Evolutionary conservation across 228 moss, liverwort and hornwort species (phyloP).

Genomic region (Sphagnum magellanicum): DNA sequence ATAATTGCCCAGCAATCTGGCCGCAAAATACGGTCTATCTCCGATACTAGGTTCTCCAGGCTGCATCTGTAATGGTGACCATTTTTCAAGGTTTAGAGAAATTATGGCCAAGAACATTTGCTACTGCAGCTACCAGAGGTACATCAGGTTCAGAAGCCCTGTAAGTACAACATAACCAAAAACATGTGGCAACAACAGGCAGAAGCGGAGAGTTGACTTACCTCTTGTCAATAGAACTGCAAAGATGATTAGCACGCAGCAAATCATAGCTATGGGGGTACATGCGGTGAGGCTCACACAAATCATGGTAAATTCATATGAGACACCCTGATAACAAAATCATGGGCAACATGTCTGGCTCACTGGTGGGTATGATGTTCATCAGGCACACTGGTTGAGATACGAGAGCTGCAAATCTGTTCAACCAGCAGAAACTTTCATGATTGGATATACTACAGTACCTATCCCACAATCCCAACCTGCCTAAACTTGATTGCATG

Average conservation of each 20-base stretch:
- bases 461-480: no score
- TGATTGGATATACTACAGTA: no score
- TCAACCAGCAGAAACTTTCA: background rate
- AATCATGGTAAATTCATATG: conserved; percentile 68
- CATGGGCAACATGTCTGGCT: conserved; percentile 57
- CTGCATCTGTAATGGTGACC: conserved; percentile 32
- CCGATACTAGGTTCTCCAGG: conserved; percentile 49
- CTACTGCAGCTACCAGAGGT: no score
- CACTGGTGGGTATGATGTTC: conserved; percentile 60
- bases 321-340: conserved; percentile 64
- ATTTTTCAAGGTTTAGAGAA: no score
- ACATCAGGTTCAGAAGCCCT: no score
- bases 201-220: background rate
- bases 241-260: conserved; percentile 65
- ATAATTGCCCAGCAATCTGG: conserved; percentile 85
- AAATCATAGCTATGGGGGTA: conserved; percentile 89
- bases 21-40: conserved; percentile 82
- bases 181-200: no score
- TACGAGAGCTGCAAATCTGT: conserved; percentile 66
- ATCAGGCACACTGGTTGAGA: conserved; percentile 54
- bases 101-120: no score
- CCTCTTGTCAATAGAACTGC: conserved; percentile 24
- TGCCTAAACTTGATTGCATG: no score
- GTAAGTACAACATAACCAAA: no score
- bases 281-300: conserved; percentile 93